phyloP scores from a whole-genome alignment of 805 yeast genomes.

The Nakazawaea wickerhamii region DNA sequence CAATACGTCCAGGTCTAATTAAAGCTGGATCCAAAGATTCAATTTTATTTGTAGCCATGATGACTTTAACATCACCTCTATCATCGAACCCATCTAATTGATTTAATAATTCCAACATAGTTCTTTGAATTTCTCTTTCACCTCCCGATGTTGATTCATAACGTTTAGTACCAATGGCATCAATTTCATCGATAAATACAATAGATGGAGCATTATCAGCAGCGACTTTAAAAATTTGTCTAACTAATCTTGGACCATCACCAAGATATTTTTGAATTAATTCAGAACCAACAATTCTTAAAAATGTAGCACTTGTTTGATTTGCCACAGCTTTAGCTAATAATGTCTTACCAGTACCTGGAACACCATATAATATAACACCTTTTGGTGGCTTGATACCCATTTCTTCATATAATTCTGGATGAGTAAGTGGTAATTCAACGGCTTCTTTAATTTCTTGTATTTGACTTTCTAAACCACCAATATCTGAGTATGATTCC shows the following conservation, averaged over 20 bases:
- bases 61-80: constrained; percentile 94
- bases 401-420: constrained; percentile 96
- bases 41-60: constrained; percentile 96
- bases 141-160: constrained; percentile 92
- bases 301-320: constrained; percentile 92
- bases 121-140: constrained; percentile 95
- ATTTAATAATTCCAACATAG: constrained; percentile 92
- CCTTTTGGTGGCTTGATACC: constrained; percentile 99
- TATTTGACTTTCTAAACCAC: constrained; percentile 92
- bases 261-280: constrained; percentile 95
- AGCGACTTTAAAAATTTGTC: constrained; percentile 95
- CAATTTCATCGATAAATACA: constrained; percentile 97
- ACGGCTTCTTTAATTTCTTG: constrained; percentile 98
- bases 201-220: constrained; percentile 98
- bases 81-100: constrained; percentile 97
- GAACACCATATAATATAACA: constrained; percentile 94
- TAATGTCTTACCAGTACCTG: constrained; percentile 95
- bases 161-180: constrained; percentile 98
- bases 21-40: constrained; percentile 94
- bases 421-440: constrained; percentile 92
- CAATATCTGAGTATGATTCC: constrained; percentile 94
- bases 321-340: constrained; percentile 98
- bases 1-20: constrained; percentile 96
- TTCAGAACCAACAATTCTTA: constrained; percentile 96
- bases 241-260: constrained; percentile 92